phyloP scores from a whole-genome alignment of 768 basidiomycete species.

The Lactarius pseudohatsudake region DNA sequence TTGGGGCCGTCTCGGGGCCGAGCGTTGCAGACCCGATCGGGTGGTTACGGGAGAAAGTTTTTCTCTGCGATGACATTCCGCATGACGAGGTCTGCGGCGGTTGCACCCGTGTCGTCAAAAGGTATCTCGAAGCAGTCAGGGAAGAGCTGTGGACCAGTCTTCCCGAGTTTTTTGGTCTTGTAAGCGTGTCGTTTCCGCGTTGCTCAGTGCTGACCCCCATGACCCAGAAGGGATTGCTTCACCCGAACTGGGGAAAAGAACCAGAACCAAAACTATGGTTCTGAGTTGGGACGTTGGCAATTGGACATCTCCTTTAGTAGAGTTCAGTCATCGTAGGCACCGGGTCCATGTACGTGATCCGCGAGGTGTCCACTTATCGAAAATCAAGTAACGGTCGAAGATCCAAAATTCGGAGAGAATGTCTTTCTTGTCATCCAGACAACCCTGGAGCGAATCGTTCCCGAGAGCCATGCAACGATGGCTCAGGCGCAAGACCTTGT shows the following conservation, averaged over 20 bases:
- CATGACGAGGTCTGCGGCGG: slow-evolving; percentile 23
- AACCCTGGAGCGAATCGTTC: background rate
- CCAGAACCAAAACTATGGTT: slow-evolving; percentile 26
- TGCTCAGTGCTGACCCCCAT: background rate
- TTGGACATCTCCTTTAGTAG: background rate
- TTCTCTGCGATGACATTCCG: slow-evolving; percentile 21
- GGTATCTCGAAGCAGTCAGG: slow-evolving; percentile 19
- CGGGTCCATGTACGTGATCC: slow-evolving; percentile 2
- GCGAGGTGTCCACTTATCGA: background rate
- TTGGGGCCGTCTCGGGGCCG: slow-evolving; percentile 18
- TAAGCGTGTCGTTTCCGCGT: background rate
- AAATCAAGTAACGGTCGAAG: background rate
- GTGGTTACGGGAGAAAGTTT: slow-evolving; percentile 18
- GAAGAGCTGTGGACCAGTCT: slow-evolving; percentile 24
- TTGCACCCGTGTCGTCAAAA: slow-evolving; percentile 20
- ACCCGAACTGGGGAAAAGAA: slow-evolving; percentile 22
- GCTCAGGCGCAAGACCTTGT: background rate
- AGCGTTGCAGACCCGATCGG: slow-evolving; percentile 23
- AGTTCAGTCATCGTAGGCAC: background rate
- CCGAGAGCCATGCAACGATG: no score
- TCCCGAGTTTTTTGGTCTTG: slow-evolving; percentile 24
- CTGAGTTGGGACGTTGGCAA: background rate
- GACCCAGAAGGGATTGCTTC: slow-evolving; percentile 18
- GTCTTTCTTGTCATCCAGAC: background rate
- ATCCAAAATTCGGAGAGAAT: background rate